These are phyloP conservation scores for Aspergillus nanangensis DNA, from an alignment of 495 filamentous ascomycete species.

Conservation along the genomic window DNA sequence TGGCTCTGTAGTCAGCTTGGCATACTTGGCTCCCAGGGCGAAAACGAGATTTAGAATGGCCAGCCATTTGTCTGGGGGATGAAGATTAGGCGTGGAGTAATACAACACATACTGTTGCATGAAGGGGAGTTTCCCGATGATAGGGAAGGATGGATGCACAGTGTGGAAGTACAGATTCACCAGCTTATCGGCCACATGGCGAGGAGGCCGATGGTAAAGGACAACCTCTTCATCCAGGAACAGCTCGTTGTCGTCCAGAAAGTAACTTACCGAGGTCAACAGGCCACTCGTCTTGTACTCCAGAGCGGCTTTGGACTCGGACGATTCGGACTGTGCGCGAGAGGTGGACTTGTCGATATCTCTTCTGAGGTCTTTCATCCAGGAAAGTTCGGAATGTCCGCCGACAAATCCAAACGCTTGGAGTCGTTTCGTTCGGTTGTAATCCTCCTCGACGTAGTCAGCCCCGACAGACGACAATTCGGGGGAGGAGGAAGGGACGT, in stretches of 20 bases:
- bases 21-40: slow-evolving; percentile 54
- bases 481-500: slow-evolving; percentile 14
- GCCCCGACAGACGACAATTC: slow-evolving; percentile 57
- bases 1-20: slow-evolving; percentile 38
- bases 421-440: slow-evolving; percentile 38
- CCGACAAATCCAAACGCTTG: slow-evolving; percentile 53
- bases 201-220: slow-evolving; percentile 45
- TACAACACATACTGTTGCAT: slow-evolving; percentile 27
- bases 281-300: too few species aligned
- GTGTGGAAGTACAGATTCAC: slow-evolving; percentile 48
- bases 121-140: slow-evolving; percentile 44
- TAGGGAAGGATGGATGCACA: slow-evolving; percentile 54
- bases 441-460: slow-evolving; percentile 55
- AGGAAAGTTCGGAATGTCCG: slow-evolving; percentile 58
- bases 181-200: slow-evolving; percentile 44
- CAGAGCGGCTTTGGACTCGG: too few species aligned
- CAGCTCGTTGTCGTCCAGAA: slow-evolving; percentile 48
- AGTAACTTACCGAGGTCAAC: too few species aligned
- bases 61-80: slow-evolving; percentile 43
- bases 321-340: too few species aligned
- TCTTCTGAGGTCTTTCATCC: slow-evolving; percentile 43
- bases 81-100: slow-evolving; percentile 21
- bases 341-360: too few species aligned
- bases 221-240: slow-evolving; percentile 38
- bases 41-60: slow-evolving; percentile 59